A percentile compares a stretch with the other conserved stretches of the same genome.
Conservation (phyloP, 176 grass and related monocot species). For the Melocanna baccifera region DNA sequence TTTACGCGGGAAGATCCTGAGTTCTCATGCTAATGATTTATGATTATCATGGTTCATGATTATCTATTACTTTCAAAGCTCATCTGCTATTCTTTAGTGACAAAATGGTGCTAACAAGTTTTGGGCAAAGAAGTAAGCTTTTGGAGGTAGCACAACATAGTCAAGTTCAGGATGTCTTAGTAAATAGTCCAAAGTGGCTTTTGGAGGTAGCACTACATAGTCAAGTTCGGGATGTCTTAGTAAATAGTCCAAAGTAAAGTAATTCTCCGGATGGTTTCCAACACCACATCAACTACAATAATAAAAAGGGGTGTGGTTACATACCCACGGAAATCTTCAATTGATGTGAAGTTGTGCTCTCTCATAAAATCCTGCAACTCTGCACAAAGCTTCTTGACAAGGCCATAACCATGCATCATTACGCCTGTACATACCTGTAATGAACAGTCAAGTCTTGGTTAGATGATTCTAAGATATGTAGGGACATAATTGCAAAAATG, state of each 20-base stretch:
- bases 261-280: constrained; percentile 18
- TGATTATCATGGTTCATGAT: background rate
- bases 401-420: constrained; percentile 96
- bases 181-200: background rate
- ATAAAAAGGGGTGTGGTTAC: constrained; percentile 2
- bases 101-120: background rate
- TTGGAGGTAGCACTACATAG: background rate
- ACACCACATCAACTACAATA: constrained; percentile 7
- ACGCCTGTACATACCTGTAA: constrained; percentile 84
- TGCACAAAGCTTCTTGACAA: constrained; percentile 88
- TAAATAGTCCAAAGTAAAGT: background rate
- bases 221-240: background rate
- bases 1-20: background rate
- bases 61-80: background rate
- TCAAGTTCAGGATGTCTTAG: background rate
- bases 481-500: background rate
- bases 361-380: constrained; percentile 96
- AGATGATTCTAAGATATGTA: constrained; percentile 1
- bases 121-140: background rate
- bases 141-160: background rate
- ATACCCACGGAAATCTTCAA: constrained; percentile 94
- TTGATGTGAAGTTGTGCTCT: constrained; percentile 72
- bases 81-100: background rate
- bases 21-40: background rate
- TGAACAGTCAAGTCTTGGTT: constrained; percentile 11